Percentiles rank a stretch among this genome's conserved stretches.
Conservation (phyloP, 331 rosid species). For the Spiraea crenata region DNA sequence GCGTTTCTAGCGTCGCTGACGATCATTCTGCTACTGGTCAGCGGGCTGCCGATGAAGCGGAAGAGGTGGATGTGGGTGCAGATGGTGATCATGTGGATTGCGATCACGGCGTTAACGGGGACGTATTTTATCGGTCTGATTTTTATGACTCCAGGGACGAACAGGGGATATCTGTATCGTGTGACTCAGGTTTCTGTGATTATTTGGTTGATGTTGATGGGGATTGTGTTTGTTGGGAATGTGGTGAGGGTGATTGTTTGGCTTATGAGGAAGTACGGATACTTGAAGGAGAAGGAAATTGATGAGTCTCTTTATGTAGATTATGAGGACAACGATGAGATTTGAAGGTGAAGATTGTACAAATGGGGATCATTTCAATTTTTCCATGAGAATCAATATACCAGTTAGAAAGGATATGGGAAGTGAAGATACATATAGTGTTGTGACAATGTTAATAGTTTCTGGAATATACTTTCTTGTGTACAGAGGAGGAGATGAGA, state of each 20-base stretch:
- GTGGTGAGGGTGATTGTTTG: not conserved
- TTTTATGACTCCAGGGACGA: conserved; percentile 18
- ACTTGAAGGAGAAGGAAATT: conserved; percentile 13
- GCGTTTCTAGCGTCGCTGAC: conserved; percentile 33
- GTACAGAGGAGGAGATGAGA: too few species aligned
- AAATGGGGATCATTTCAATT: not conserved
- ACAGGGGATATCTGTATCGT: conserved; percentile 11
- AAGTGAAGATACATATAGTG: too few species aligned
- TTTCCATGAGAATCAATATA: too few species aligned
- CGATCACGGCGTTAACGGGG: conserved; percentile 23
- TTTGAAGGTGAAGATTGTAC: not conserved
- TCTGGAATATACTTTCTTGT: too few species aligned
- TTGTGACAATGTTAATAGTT: too few species aligned
- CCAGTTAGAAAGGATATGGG: too few species aligned
- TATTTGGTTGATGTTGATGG: conserved; percentile 27
- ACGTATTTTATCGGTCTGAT: conserved; percentile 24
- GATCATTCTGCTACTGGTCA: conserved; percentile 29
- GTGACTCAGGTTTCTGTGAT: conserved; percentile 23
- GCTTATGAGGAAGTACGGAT: conserved; percentile 30
- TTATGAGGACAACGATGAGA: conserved; percentile 25
- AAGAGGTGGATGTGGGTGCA: conserved; percentile 33
- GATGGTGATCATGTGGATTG: conserved; percentile 42
- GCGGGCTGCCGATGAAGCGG: conserved; percentile 30
- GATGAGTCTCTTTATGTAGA: conserved; percentile 12
- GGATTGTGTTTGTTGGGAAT: conserved; percentile 24